Evolutionary conservation across 768 basidiomycete genomes (phyloP).

Genomic region (Crassisporium funariophilum): DNA sequence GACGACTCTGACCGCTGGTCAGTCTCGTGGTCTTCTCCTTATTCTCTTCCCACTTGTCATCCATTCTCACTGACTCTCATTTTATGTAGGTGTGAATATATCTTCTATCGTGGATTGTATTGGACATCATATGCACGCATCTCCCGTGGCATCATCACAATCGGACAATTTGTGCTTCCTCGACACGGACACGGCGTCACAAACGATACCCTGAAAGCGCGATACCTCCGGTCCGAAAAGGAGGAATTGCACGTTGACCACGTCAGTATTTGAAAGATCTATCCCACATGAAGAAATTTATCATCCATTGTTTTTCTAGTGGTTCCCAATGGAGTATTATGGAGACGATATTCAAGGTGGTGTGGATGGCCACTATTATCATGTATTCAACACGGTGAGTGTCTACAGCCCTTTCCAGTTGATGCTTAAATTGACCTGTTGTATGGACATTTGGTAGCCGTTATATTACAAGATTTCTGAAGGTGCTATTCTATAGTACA

Average conservation of each 20-base stretch:
- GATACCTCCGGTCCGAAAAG: conserved; percentile 69
- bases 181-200: conserved; percentile 51
- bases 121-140: conserved; percentile 82
- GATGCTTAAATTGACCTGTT: not conserved
- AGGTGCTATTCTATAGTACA: conserved; percentile 36
- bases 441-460: conserved; percentile 34
- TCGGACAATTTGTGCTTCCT: conserved; percentile 83
- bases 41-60: not conserved
- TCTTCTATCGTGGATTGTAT: conserved; percentile 79
- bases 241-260: conserved; percentile 66
- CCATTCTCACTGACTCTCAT: not conserved
- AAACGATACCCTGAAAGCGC: conserved; percentile 61
- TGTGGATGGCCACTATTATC: conserved; percentile 72
- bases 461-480: conserved; percentile 55
- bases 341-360: conserved; percentile 55
- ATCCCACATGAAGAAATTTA: not conserved
- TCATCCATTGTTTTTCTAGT: conserved; percentile 38
- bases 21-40: no score
- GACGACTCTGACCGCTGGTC: conserved; percentile 75
- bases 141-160: conserved; percentile 80
- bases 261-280: conserved; percentile 39
- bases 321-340: conserved; percentile 78
- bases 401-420: not conserved
- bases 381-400: conserved; percentile 73
- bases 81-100: conserved; percentile 80